Base-by-base conservation (phyloP, 306 rosid species). In the Sophora flavescens region DNA sequence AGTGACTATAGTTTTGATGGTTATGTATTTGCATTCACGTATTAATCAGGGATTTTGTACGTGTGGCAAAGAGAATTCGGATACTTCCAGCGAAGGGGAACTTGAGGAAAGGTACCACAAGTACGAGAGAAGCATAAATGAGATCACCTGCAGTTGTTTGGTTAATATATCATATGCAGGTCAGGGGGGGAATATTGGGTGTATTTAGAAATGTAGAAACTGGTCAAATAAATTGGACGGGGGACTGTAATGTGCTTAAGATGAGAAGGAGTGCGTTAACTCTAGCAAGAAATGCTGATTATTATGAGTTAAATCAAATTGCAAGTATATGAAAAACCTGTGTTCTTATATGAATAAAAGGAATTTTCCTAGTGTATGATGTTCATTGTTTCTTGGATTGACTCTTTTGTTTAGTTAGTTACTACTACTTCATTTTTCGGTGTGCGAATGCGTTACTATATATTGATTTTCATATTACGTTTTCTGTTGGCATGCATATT, bases 41-140 rank as follows among this genome's bases (percentile, higher is more conserved):
- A 22, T 53, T 72, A 86, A 75, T 78, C 71, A 93, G 97, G 85
- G 96, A 91, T 83, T 93, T 93, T 50, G 89, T 91, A 65, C 93
- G 96, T 18, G 96, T 93, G 76, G 97, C 96, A 10, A 91, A 87
- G 87, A 89, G 98, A 83, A 91, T 93, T 78, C 80, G 97, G 72
- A 88, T 93, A 72, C 70, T 93, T 44, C 97, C 97, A 3, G 77
- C 81, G 3, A 91, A 91, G 78, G 84, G 75, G 72, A 88, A 83
- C 67, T 76, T 92, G 74, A 88, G 82, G 80, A 88, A 78, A 77
- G 87, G 82, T 61, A 72, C 83, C 79, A 69, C 84, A 72, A 70
- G 56, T 74, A 58, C 83, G 68, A 68, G 68, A 76, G 83, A 50
- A 10, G 83, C 63, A 70, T 73, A 69, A 75, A 51, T 30, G 47